A percentile compares a stretch with the other conserved stretches of the same genome.
Conservation (phyloP, 805 yeast genomes). For the Suhomyces sp. region DNA sequence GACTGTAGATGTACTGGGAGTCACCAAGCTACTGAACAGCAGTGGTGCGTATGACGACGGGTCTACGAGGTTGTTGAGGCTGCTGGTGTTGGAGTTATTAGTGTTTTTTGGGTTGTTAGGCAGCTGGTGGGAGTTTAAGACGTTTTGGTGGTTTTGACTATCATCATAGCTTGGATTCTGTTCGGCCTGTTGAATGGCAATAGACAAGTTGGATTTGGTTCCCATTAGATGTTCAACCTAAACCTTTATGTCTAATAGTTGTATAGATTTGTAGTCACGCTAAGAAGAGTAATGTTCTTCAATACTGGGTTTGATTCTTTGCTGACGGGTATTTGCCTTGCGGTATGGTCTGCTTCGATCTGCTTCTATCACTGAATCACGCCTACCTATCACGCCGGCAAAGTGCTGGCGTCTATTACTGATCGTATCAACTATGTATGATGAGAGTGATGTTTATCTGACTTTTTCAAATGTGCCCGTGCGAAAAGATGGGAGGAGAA, state of each 20-base stretch:
- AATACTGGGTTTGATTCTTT: too few species aligned
- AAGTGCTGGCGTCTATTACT: neutral
- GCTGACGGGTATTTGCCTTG: neutral
- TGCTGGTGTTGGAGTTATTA: slow-evolving; percentile 11
- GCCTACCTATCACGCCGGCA: neutral
- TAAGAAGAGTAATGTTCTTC: neutral
- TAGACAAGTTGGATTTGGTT: slow-evolving; percentile 38
- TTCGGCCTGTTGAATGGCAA: slow-evolving; percentile 44
- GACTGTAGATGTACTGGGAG: slow-evolving; percentile 29
- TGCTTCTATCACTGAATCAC: neutral
- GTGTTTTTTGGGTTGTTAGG: neutral
- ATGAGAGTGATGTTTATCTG: neutral
- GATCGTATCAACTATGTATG: neutral
- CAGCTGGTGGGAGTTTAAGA: neutral
- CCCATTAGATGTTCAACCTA: slow-evolving; percentile 1
- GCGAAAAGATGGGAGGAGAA: neutral
- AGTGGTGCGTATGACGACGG: slow-evolving; percentile 7
- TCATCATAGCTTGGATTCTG: neutral
- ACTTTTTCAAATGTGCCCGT: neutral
- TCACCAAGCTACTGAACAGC: slow-evolving; percentile 16
- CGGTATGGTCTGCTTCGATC: neutral
- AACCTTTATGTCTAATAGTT: neutral
- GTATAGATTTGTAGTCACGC: neutral
- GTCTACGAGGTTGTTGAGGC: slow-evolving; percentile 8
- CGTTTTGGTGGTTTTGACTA: slow-evolving; percentile 1